Evolutionary conservation across 176 grass and related monocot genomes (phyloP).

Genomic region (Hyparrhenia diplandra): DNA sequence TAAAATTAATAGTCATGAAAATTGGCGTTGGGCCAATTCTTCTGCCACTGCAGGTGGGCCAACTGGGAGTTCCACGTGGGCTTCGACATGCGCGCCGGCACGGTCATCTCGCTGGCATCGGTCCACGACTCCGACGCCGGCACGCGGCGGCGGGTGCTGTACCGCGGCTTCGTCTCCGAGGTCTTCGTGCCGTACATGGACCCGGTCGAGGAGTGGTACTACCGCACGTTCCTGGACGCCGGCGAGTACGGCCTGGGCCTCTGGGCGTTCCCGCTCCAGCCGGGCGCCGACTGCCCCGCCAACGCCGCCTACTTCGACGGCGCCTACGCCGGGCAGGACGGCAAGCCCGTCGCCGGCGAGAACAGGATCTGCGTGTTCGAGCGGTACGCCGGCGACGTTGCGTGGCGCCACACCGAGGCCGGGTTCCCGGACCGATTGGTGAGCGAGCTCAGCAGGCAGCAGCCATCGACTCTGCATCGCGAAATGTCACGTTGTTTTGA

Average conservation of each 20-base stretch:
- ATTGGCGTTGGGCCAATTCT: not conserved
- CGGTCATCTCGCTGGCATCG: slow-evolving; percentile 63
- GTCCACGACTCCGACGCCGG: slow-evolving; percentile 44
- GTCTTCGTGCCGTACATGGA: slow-evolving; percentile 93
- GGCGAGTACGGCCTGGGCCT: slow-evolving; percentile 70
- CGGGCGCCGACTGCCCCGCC: slow-evolving; percentile 51
- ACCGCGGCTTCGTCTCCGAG: slow-evolving; percentile 75
- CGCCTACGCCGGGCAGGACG: slow-evolving; percentile 49
- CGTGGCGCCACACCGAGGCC: slow-evolving; percentile 78
- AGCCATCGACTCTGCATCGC: not conserved
- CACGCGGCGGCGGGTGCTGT: slow-evolving; percentile 47
- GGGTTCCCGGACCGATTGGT: slow-evolving; percentile 51
- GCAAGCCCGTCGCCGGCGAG: slow-evolving; percentile 23
- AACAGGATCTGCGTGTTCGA: slow-evolving; percentile 85
- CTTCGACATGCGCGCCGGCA: slow-evolving; percentile 63
- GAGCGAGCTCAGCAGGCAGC: not conserved
- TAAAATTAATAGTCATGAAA: too few species aligned
- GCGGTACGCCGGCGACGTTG: slow-evolving; percentile 54
- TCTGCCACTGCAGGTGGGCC: slow-evolving; percentile 43
- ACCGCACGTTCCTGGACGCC: slow-evolving; percentile 70
- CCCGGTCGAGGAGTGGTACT: slow-evolving; percentile 78
- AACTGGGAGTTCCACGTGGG: slow-evolving; percentile 85
- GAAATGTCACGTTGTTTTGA: not conserved
- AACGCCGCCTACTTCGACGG: slow-evolving; percentile 60
- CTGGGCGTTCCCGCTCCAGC: slow-evolving; percentile 45